phyloP scores from a whole-genome alignment of 345 rosid genomes.

The Linum lewisii region DNA sequence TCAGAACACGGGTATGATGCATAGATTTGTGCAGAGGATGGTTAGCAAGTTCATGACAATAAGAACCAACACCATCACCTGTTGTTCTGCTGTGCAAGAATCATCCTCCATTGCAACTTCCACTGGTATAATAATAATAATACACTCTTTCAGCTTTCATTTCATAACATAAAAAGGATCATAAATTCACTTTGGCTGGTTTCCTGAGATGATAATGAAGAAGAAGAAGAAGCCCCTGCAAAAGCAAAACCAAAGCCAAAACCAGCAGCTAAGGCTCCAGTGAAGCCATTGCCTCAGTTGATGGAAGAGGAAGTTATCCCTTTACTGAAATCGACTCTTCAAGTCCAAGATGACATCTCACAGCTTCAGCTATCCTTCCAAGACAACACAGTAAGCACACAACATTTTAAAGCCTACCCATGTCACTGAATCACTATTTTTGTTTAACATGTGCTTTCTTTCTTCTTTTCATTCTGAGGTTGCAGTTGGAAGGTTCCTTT shows the following conservation, averaged over 20 bases:
- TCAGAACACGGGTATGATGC: background rate
- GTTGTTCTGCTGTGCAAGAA: conserved; percentile 64
- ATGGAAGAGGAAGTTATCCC: conserved; percentile 95
- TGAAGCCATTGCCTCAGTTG: conserved; percentile 55
- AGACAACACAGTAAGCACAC: conserved; percentile 54
- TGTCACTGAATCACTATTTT: background rate
- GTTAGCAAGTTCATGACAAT: conserved; percentile 21
- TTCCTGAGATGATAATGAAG: conserved; percentile 5
- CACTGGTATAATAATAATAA: conserved; percentile 26
- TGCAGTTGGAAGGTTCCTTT: conserved; percentile 82
- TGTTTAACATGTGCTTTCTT: background rate
- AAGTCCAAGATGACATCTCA: conserved; percentile 56
- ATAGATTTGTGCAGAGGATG: conserved; percentile 26
- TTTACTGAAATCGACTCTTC: conserved; percentile 46
- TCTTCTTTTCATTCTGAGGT: background rate
- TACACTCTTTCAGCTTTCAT: background rate
- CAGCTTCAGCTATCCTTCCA: conserved; percentile 55
- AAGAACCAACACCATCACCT: conserved; percentile 16
- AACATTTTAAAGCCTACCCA: background rate
- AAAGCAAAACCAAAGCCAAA: conserved; percentile 41
- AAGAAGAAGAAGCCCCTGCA: conserved; percentile 26
- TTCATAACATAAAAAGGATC: background rate
- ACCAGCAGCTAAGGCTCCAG: conserved; percentile 56
- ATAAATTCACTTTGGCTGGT: background rate
- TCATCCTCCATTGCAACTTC: conserved; percentile 43